phyloP scores from a whole-genome alignment of 2,329 filamentous ascomycete genomes.

The Arthrocladium fulminans region DNA sequence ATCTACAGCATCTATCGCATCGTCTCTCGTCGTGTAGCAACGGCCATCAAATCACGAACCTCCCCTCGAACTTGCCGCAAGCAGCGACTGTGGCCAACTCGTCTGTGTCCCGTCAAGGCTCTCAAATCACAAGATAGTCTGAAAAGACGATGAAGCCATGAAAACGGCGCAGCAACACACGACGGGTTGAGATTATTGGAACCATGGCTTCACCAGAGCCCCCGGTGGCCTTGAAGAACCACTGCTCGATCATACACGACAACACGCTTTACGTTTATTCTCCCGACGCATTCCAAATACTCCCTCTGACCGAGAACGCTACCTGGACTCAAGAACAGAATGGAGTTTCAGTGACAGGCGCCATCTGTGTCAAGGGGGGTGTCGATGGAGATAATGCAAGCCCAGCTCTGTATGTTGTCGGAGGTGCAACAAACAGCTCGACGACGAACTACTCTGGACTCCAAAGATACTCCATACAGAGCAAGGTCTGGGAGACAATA shows the following conservation, averaged over 20 bases:
- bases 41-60: neutral
- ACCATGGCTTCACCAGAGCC: slow-evolving; percentile 48
- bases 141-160: neutral
- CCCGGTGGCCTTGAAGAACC: slow-evolving; percentile 58
- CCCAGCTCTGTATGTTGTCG: slow-evolving; percentile 69
- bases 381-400: slow-evolving; percentile 48
- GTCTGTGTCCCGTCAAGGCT: neutral
- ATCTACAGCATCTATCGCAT: neutral
- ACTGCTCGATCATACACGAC: slow-evolving; percentile 73
- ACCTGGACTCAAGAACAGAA: slow-evolving; percentile 59
- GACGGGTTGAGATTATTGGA: neutral
- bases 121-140: neutral
- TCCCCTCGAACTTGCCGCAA: neutral
- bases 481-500: slow-evolving; percentile 52
- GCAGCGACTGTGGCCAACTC: neutral
- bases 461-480: slow-evolving; percentile 56
- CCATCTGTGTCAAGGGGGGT: slow-evolving; percentile 64
- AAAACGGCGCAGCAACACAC: neutral
- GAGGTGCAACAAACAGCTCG: slow-evolving; percentile 52
- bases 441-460: slow-evolving; percentile 59
- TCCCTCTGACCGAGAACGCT: slow-evolving; percentile 59
- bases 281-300: slow-evolving; percentile 61
- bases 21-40: neutral
- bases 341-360: slow-evolving; percentile 64
- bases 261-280: slow-evolving; percentile 81